A percentile compares a stretch with the other conserved stretches of the same genome.
These are phyloP conservation scores for Termitomyces sp. DNA, from an alignment of 768 basidiomycete genomes.

Conservation along the genomic window DNA sequence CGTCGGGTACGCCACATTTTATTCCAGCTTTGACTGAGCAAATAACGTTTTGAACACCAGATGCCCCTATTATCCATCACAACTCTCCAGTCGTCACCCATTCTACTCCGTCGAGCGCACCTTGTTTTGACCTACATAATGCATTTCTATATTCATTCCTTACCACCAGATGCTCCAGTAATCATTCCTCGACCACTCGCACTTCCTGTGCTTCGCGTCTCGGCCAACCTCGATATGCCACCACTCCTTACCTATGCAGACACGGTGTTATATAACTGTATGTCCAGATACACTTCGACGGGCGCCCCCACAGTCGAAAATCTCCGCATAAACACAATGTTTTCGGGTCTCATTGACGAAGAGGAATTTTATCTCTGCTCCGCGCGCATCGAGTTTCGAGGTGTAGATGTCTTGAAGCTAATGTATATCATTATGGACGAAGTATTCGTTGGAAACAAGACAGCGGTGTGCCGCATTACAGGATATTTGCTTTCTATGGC, in stretches of 20 bases:
- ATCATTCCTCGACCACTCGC: constrained; percentile 66
- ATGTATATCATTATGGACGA: constrained; percentile 89
- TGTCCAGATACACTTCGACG: constrained; percentile 27
- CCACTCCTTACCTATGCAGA: constrained; percentile 90
- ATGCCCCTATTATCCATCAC: constrained; percentile 45
- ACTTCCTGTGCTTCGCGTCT: constrained; percentile 71
- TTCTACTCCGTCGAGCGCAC: constrained; percentile 64
- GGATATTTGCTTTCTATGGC: constrained; percentile 61
- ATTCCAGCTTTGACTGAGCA: not conserved
- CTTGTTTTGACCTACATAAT: constrained; percentile 66
- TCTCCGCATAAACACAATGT: constrained; percentile 58
- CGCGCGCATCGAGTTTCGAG: constrained; percentile 79
- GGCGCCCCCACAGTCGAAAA: constrained; percentile 48
- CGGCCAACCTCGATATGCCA: constrained; percentile 67
- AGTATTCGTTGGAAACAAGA: constrained; percentile 69
- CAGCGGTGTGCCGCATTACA: constrained; percentile 57
- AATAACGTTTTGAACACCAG: constrained; percentile 22
- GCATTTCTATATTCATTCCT: constrained; percentile 74
- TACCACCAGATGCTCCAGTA: constrained; percentile 42
- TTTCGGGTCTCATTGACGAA: constrained; percentile 78
- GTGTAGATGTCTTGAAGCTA: constrained; percentile 76
- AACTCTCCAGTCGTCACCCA: constrained; percentile 42
- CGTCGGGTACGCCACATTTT: constrained; percentile 26
- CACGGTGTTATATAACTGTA: constrained; percentile 87
- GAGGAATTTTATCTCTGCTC: constrained; percentile 85